phyloP scores from a whole-genome alignment of 2,329 filamentous ascomycete species.

The Fusarium neocosmosporiellum region DNA sequence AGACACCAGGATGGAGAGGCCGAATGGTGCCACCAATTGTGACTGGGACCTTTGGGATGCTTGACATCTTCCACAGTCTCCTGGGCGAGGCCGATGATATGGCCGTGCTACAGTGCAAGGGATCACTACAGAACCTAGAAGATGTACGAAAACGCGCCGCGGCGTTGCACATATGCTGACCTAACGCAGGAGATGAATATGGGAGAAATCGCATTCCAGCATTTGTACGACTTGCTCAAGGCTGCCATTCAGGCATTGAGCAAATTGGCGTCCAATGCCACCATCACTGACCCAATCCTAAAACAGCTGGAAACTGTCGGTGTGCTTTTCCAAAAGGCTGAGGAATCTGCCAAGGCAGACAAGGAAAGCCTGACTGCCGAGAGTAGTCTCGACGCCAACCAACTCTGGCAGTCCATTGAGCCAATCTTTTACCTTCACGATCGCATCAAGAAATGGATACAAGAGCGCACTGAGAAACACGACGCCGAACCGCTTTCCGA shows the following conservation, averaged over 20 bases:
- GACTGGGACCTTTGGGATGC: constrained; percentile 65
- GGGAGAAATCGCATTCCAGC: constrained; percentile 52
- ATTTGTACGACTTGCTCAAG: constrained; percentile 43
- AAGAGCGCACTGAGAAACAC: constrained; percentile 70
- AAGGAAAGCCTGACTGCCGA: constrained; percentile 18
- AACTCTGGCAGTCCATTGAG: constrained; percentile 86
- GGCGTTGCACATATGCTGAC: constrained; percentile 7
- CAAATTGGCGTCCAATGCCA: constrained; percentile 37
- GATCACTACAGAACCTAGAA: constrained; percentile 78
- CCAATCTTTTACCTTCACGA: constrained; percentile 75
- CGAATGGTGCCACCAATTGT: constrained; percentile 76
- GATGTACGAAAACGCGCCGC: constrained; percentile 28
- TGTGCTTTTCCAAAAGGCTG: constrained; percentile 42
- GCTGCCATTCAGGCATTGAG: constrained; percentile 40
- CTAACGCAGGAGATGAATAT: constrained; percentile 71
- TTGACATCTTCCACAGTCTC: constrained; percentile 78
- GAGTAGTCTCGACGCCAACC: constrained; percentile 33
- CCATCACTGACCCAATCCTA: constrained; percentile 35
- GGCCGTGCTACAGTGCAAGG: constrained; percentile 57
- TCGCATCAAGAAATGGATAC: constrained; percentile 60
- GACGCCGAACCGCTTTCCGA: constrained; percentile 28
- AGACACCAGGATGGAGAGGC: constrained; percentile 63
- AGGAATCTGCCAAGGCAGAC: constrained; percentile 28
- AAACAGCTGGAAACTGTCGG: constrained; percentile 43
- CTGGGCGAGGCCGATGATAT: constrained; percentile 65